Evolutionary conservation across 495 filamentous ascomycete genomes (phyloP).

Genomic region (Lophiotrema nucula): DNA sequence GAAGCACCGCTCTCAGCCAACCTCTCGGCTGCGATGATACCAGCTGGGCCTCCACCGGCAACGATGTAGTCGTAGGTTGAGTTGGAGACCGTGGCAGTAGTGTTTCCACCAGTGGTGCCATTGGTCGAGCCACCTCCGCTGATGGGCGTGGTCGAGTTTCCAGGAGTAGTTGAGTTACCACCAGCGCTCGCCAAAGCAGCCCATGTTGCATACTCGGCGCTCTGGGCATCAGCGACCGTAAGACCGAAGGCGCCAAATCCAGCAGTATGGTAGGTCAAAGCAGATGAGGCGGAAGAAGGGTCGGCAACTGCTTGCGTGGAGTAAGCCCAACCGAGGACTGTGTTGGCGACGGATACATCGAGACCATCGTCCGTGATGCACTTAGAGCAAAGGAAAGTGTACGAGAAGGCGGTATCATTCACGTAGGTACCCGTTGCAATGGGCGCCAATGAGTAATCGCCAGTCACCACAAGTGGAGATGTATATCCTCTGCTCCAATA

Average conservation of each 20-base stretch:
- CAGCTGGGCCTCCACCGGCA: constrained; percentile 41
- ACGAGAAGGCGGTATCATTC: constrained; percentile 42
- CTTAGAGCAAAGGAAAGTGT: constrained; percentile 43
- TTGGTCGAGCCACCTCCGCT: constrained; percentile 11
- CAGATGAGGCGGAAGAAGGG: constrained; percentile 27
- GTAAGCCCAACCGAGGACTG: constrained; percentile 39
- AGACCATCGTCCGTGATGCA: constrained; percentile 36
- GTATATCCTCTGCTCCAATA: constrained; percentile 33
- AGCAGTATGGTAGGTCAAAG: constrained; percentile 19
- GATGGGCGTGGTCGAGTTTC: constrained; percentile 10
- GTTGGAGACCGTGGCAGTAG: constrained; percentile 20
- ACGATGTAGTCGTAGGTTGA: constrained; percentile 39
- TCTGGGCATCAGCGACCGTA: constrained; percentile 15
- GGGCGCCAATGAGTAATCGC: constrained; percentile 33
- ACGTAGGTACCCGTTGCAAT: constrained; percentile 42
- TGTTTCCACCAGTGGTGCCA: constrained; percentile 8
- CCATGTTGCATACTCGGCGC: constrained; percentile 12
- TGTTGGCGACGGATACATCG: constrained; percentile 27
- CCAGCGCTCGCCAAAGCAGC: constrained; percentile 3
- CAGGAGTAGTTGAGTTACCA: neutral
- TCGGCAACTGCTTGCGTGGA: constrained; percentile 24
- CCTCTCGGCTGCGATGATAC: constrained; percentile 37
- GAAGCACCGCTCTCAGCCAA: constrained; percentile 40
- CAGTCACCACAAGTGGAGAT: constrained; percentile 17
- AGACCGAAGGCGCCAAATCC: constrained; percentile 15